A percentile compares a stretch with the other conserved stretches of the same genome.
phyloP scores from a whole-genome alignment of 305 asterid genomes.

The Petunia hybrid region DNA sequence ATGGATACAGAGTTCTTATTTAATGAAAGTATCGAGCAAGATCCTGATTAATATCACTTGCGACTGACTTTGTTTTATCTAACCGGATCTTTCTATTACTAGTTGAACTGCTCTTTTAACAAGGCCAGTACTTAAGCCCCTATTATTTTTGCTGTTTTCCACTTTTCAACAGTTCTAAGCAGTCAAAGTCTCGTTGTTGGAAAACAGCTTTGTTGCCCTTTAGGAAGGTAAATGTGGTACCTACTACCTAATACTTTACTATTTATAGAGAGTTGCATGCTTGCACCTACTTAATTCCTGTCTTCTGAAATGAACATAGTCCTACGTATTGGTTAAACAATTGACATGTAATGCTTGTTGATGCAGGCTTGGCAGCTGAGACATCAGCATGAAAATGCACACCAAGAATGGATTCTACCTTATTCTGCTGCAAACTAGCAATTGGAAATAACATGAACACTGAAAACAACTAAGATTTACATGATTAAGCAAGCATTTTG shows the following conservation, averaged over 20 bases:
- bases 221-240: slow-evolving; percentile 50
- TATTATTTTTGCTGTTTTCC: not conserved
- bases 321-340: not conserved
- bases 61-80: not conserved
- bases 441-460: slow-evolving; percentile 8
- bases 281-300: not conserved
- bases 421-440: slow-evolving; percentile 36
- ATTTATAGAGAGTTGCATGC: not conserved
- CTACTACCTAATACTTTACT: not conserved
- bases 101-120: not conserved
- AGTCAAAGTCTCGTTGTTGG: slow-evolving; percentile 58
- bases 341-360: not conserved
- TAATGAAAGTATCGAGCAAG: not conserved
- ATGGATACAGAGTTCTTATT: not conserved
- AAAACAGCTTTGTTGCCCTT: slow-evolving; percentile 57
- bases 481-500: slow-evolving; percentile 3
- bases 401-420: slow-evolving; percentile 43
- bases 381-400: slow-evolving; percentile 40
- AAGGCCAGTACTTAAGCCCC: not conserved
- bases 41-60: not conserved
- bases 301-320: not conserved
- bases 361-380: slow-evolving; percentile 59
- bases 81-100: not conserved
- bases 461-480: slow-evolving; percentile 23
- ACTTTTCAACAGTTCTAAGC: slow-evolving; percentile 43